phyloP scores from a whole-genome alignment of 768 basidiomycete species.

The Rhizopogon salebrosus region DNA sequence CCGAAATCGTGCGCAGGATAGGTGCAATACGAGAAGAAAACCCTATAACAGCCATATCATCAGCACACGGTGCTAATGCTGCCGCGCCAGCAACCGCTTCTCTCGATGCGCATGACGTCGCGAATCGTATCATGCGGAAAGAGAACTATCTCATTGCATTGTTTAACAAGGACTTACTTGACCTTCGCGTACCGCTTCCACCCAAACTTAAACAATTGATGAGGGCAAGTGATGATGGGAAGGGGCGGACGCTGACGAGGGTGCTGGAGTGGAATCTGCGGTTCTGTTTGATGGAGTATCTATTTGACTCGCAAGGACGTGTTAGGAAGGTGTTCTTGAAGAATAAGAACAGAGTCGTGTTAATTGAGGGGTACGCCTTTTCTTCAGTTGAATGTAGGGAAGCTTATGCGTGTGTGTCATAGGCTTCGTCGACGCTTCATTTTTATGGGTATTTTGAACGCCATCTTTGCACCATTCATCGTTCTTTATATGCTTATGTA shows the following conservation, averaged over 20 bases:
- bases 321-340: slow-evolving; percentile 91
- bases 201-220: slow-evolving; percentile 46
- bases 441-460: slow-evolving; percentile 96
- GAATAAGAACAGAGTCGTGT: slow-evolving; percentile 66
- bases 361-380: slow-evolving; percentile 76
- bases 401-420: slow-evolving; percentile 4
- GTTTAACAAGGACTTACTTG: slow-evolving; percentile 94
- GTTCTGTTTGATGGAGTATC: slow-evolving; percentile 91
- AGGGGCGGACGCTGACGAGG: slow-evolving; percentile 78
- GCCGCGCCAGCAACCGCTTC: slow-evolving; percentile 73
- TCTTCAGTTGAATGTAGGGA: background rate
- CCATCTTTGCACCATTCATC: slow-evolving; percentile 94
- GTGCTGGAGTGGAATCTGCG: slow-evolving; percentile 96
- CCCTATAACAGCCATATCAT: slow-evolving; percentile 83
- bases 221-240: slow-evolving; percentile 44
- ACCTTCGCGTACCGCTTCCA: slow-evolving; percentile 82
- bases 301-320: slow-evolving; percentile 86
- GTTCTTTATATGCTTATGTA: slow-evolving; percentile 95
- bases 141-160: slow-evolving; percentile 98
- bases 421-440: slow-evolving; percentile 85
- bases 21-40: slow-evolving; percentile 88
- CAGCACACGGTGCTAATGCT: slow-evolving; percentile 41
- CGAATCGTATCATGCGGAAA: slow-evolving; percentile 95
- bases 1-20: slow-evolving; percentile 88
- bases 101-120: slow-evolving; percentile 96